phyloP scores from a whole-genome alignment of 768 basidiomycete species.

The Tulasnella sp. region DNA sequence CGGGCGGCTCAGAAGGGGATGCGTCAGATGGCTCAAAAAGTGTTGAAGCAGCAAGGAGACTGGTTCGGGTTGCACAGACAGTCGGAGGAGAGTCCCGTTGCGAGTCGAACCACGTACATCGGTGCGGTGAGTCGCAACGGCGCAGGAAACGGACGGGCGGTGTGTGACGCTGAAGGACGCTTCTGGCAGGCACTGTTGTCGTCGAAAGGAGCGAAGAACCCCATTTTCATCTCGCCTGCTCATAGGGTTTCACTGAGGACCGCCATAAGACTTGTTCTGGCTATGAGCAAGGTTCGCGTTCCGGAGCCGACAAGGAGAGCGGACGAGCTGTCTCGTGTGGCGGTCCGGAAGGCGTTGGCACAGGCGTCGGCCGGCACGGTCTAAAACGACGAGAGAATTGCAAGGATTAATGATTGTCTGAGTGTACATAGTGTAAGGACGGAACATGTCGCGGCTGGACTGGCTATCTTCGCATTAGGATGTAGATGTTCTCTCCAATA shows the following conservation, averaged over 20 bases:
- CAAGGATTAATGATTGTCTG: neutral
- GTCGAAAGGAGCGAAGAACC: conserved; percentile 15
- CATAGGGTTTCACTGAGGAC: conserved; percentile 20
- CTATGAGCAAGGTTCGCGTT: conserved; percentile 14
- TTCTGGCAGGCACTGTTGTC: conserved; percentile 9
- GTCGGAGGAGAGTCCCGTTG: neutral
- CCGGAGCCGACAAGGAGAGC: conserved; percentile 23
- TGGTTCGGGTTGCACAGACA: conserved; percentile 13
- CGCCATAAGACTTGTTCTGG: conserved; percentile 15
- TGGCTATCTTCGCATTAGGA: conserved; percentile 65
- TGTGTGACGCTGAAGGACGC: neutral
- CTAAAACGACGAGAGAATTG: neutral
- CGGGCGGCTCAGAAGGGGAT: conserved; percentile 12
- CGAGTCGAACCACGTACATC: neutral
- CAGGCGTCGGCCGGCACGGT: neutral
- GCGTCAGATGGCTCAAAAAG: conserved; percentile 1
- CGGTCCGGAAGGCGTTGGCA: neutral
- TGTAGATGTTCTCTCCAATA: conserved; percentile 84
- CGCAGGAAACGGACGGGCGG: neutral
- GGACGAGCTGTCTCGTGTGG: conserved; percentile 16
- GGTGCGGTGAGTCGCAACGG: conserved; percentile 9
- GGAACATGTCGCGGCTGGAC: neutral
- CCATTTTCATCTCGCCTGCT: conserved; percentile 21
- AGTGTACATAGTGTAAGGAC: neutral
- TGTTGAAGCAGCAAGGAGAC: conserved; percentile 1